These are phyloP conservation scores for Syncephalastrum sp. DNA, from an alignment of 371 early-diverging fungal genomes.

Conservation along the genomic window DNA sequence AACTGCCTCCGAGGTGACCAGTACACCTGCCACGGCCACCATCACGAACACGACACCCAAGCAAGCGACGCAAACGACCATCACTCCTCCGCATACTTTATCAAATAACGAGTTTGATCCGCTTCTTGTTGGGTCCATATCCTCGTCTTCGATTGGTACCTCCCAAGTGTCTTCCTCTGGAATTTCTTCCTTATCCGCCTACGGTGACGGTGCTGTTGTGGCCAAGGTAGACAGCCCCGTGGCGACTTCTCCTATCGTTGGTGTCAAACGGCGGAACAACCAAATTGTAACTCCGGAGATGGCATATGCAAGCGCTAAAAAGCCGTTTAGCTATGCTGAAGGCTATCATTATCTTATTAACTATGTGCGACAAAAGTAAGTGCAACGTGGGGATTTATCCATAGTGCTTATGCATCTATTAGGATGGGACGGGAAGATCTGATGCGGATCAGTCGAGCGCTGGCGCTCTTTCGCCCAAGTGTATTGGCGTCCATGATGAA, in stretches of 20 bases:
- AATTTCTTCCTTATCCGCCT: slow-evolving; percentile 35
- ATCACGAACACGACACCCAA: slow-evolving; percentile 2
- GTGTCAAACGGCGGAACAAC: slow-evolving; percentile 28
- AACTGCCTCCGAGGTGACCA: slow-evolving; percentile 2
- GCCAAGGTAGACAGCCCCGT: slow-evolving; percentile 44
- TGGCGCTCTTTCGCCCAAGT: slow-evolving; percentile 89
- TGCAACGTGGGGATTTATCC: neutral
- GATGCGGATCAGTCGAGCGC: slow-evolving; percentile 84
- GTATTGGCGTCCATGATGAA: slow-evolving; percentile 91
- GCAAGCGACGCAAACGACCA: neutral
- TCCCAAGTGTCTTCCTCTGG: slow-evolving; percentile 37
- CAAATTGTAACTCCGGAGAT: slow-evolving; percentile 32
- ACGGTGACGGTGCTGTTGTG: slow-evolving; percentile 44
- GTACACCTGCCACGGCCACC: slow-evolving; percentile 1
- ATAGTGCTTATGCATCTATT: neutral
- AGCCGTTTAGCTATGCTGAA: slow-evolving; percentile 85
- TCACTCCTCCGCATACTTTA: slow-evolving; percentile 4
- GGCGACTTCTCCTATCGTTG: slow-evolving; percentile 17
- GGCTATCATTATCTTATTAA: slow-evolving; percentile 86
- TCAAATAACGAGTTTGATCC: slow-evolving; percentile 5
- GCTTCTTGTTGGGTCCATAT: slow-evolving; percentile 20
- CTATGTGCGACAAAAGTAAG: slow-evolving; percentile 72
- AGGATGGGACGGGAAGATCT: slow-evolving; percentile 88
- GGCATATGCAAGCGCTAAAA: slow-evolving; percentile 17
- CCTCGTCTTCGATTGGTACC: slow-evolving; percentile 29